Percentiles rank a stretch among this genome's conserved stretches.
Evolutionary conservation across 768 basidiomycete genomes (phyloP).

Genomic region (Russula earlei): DNA sequence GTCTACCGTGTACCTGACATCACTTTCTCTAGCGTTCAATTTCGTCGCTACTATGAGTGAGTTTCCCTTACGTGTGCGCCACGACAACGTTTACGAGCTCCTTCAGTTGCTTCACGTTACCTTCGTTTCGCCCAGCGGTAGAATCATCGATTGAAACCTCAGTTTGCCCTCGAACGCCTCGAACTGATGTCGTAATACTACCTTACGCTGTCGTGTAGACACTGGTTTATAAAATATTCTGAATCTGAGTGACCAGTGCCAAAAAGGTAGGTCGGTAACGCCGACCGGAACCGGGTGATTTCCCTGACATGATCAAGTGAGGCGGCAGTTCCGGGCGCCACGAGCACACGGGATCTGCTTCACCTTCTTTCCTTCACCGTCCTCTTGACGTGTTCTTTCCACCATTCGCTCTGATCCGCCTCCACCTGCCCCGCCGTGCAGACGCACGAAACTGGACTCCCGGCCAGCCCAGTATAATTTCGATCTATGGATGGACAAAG

Average conservation of each 20-base stretch:
- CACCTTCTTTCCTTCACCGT: slow-evolving; percentile 14
- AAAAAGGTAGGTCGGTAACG: slow-evolving; percentile 11
- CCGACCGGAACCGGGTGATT: slow-evolving; percentile 1
- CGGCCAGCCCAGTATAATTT: slow-evolving; percentile 57
- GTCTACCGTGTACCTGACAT: not conserved
- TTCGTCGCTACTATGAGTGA: slow-evolving; percentile 45
- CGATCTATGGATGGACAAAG: slow-evolving; percentile 26
- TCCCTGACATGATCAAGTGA: not conserved
- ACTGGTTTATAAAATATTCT: no score
- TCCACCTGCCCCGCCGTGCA: slow-evolving; percentile 35
- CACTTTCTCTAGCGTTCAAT: slow-evolving; percentile 54
- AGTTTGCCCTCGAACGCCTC: not conserved
- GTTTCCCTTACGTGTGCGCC: slow-evolving; percentile 9
- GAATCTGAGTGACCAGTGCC: not conserved
- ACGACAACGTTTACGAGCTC: slow-evolving; percentile 7
- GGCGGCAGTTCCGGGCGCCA: not conserved
- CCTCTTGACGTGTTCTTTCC: slow-evolving; percentile 12
- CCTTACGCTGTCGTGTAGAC: not conserved
- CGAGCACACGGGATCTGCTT: slow-evolving; percentile 4
- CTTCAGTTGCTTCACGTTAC: slow-evolving; percentile 55
- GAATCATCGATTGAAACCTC: not conserved
- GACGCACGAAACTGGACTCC: slow-evolving; percentile 64
- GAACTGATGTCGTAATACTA: not conserved
- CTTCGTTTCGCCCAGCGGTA: slow-evolving; percentile 27
- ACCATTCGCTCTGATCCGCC: slow-evolving; percentile 8